Evolutionary conservation across 2,329 filamentous ascomycete species (phyloP), one percentile per base, ranked within the genome.

Genomic region (Epichloe typhina): DNA sequence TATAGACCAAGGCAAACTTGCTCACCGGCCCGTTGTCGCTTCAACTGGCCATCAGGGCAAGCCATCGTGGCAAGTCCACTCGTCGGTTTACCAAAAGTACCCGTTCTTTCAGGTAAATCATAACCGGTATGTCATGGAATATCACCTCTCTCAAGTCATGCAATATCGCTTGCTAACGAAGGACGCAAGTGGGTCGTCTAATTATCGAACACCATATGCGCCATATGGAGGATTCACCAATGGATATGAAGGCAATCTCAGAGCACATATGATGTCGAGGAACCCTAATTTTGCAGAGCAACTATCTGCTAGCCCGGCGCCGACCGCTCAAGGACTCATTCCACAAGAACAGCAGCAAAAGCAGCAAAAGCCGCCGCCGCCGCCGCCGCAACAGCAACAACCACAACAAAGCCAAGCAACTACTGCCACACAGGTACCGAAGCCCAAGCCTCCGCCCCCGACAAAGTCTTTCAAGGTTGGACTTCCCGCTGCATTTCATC

Each of bases 191-290:
- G 74, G 78, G 53, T 67, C 74, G 5, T 69, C 72, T 7, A 74
- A 74, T 50, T 82, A 83, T 53, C 72, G 76, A 47, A 80, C 77
- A 4, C 80, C 80, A 1, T 83, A 83, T 58, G 71, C 74, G 15
- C 67, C 70, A 2, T 72, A 68, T 65, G 74, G 75, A 23, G 79
- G 78, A 0, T 82, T 82, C 56, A 79, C 74, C 36, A 82, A 82
- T 53, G 77, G 77, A 4, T 80, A 81, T 51, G 76, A 80, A 61
- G 76, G 74, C 19, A 74, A 73, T 46, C 53, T 73, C 17, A 66
- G 68, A 46, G 69, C 70, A 17, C 71, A 75, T 52, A 38, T 76
- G 43, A 68, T 72, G 62, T 56, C 60, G 12, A 63, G 61, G 46
- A 59, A 61, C 17, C 55, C 57, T 17, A 59, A 62, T 7, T 46